These are phyloP conservation scores for Monosporascus ibericus DNA, from an alignment of 2,329 filamentous ascomycete species.

Conservation along the genomic window DNA sequence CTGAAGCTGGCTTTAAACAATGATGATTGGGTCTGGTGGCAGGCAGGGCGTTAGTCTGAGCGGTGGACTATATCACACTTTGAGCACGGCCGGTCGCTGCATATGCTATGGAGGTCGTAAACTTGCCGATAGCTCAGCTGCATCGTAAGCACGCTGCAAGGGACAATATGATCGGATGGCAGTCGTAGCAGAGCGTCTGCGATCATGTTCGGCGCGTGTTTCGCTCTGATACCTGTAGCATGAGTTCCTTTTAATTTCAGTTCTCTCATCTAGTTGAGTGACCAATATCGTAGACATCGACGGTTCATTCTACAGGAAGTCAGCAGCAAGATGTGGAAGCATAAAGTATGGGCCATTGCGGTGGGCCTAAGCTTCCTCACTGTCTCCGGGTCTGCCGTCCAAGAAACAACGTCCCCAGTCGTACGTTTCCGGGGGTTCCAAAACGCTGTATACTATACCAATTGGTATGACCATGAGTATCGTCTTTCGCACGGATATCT, in stretches of 20 bases:
- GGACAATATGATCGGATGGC: too few relatives aligned
- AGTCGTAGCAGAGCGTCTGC: too few relatives aligned
- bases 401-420: background rate
- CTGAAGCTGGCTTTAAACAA: background rate
- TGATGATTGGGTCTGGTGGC: background rate
- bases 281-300: background rate
- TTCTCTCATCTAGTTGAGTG: too few relatives aligned
- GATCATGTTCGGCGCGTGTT: too few relatives aligned
- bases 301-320: background rate
- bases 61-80: too few relatives aligned
- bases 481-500: background rate
- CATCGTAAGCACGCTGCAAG: too few relatives aligned
- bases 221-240: too few relatives aligned
- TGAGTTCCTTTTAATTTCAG: too few relatives aligned
- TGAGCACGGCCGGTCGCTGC: too few relatives aligned
- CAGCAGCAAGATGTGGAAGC: background rate
- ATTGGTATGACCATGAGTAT: conserved; percentile 36
- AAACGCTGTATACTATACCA: conserved; percentile 49
- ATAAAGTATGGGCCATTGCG: background rate
- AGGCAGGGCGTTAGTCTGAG: background rate
- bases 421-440: conserved; percentile 14
- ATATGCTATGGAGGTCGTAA: too few relatives aligned
- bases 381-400: background rate
- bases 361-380: background rate
- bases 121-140: too few relatives aligned